Evolutionary conservation across 192 early-diverging fungal genomes (phyloP).

Genomic region (Spinellus fusiger): DNA sequence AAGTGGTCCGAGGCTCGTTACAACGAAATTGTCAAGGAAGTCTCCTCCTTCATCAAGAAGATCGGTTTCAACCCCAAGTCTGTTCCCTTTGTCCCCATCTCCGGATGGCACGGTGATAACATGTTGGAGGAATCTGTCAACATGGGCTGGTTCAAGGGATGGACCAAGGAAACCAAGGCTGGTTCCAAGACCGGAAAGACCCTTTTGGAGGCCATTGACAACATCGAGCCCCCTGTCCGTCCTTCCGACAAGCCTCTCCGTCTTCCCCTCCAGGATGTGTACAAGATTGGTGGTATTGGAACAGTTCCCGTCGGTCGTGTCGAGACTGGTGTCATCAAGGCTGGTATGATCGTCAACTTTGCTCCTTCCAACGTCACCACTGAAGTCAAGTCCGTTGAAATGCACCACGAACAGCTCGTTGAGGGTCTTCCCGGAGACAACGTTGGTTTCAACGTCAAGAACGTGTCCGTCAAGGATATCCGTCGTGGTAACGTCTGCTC

Average conservation of each 20-base stretch:
- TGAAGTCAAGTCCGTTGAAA: conserved; percentile 96
- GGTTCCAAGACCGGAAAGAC: conserved; percentile 68
- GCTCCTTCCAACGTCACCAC: conserved; percentile 43
- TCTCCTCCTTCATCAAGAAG: conserved; percentile 94
- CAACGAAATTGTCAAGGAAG: conserved; percentile 96
- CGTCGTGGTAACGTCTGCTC: conserved; percentile 94
- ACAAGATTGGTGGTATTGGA: conserved; percentile 99
- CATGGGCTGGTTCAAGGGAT: conserved; percentile 98
- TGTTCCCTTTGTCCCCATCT: conserved; percentile 96
- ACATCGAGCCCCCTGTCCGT: conserved; percentile 86
- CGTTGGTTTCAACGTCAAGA: conserved; percentile 99
- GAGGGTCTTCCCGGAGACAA: conserved; percentile 94
- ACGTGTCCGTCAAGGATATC: conserved; percentile 96
- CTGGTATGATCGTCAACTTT: conserved; percentile 10
- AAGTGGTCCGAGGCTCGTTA: conserved; percentile 92
- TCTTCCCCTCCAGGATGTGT: conserved; percentile 96
- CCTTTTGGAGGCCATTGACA: conserved; percentile 91
- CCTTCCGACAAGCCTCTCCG: conserved; percentile 93
- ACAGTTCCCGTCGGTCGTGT: conserved; percentile 97
- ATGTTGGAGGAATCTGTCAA: conserved; percentile 90
- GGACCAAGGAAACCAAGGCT: conserved; percentile 85
- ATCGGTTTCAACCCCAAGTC: conserved; percentile 91
- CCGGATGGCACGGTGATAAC: conserved; percentile 98
- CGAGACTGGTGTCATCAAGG: conserved; percentile 90
- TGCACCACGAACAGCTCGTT: conserved; percentile 91